Evolutionary conservation across 352 stramenopile genomes (phyloP), one percentile per base, ranked within the genome.

Genomic region (Stephanocyclus meneghinianus): DNA sequence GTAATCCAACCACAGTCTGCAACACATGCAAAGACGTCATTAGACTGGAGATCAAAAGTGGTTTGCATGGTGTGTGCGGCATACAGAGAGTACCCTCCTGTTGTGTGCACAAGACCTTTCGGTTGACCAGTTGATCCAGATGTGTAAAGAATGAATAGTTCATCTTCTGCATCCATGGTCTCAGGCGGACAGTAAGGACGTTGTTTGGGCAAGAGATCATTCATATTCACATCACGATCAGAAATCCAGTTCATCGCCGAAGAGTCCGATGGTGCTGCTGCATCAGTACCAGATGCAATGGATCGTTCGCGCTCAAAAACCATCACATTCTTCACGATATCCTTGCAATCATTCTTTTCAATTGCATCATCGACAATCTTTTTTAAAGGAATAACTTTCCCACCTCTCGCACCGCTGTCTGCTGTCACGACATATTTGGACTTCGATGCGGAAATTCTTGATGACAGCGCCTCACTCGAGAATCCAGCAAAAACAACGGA

Each of bases 91-190:
- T 99, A 99, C 2, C 96, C 97, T 15, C 93, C 97, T 2, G 95
- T 98, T 5, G 95, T 97, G 80, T 98, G 97, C 1, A 97, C 92
- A 26, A 99, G 91, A 48, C 97, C 96, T 94, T 99, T 97, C 29
- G 96, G 96, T 66, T 95, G 93, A 47, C 97, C 97, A 9, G 97
- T 99, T 2, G 95, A 98, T 42, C 97, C 97, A 7, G 93, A 98
- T 18, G 97, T 99, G 88, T 99, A 99, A 42, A 99, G 84, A 75
- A 99, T 97, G 83, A 98, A 98, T 56, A 98, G 91, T 44, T 96
- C 81, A 79, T 98, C 96, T 83, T 99, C 96, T 8, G 95, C 93
- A 87, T 98, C 96, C 95, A 99, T 98, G 69, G 86, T 92, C 83
- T 98, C 96, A 6, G 94, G 92, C 2, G 96, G 87, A 84, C 96